Evolutionary conservation across 2,329 filamentous ascomycete species (phyloP).

Genomic region (Trichoderma polysporum): DNA sequence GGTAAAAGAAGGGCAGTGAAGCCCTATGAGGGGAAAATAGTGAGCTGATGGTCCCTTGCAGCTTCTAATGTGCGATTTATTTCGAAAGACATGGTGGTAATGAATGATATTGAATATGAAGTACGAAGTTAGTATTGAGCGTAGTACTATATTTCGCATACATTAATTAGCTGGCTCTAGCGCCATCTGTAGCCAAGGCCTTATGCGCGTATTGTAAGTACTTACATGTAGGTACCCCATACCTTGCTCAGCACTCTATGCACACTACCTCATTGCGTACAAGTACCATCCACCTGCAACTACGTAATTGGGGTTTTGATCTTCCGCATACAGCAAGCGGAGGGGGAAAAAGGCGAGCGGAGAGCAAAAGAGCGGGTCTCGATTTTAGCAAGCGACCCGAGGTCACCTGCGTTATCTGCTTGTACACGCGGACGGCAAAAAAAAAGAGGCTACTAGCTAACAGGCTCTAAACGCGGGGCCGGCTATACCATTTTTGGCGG

Average conservation of each 20-base stretch:
- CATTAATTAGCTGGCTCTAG: too few relatives aligned
- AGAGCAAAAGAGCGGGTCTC: background rate
- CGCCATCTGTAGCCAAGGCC: background rate
- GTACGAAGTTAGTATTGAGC: too few relatives aligned
- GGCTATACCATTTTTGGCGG: slow-evolving; percentile 5
- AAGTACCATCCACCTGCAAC: background rate
- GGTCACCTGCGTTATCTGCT: slow-evolving; percentile 13
- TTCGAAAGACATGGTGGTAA: too few relatives aligned
- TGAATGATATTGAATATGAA: background rate
- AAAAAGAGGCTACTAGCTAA: background rate
- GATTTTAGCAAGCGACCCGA: background rate
- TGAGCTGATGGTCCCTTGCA: background rate
- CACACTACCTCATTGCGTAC: background rate
- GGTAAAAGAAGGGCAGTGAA: background rate
- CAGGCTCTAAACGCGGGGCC: slow-evolving; percentile 16
- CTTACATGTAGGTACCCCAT: background rate
- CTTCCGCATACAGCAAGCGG: background rate
- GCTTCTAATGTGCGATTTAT: background rate
- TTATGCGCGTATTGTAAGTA: background rate
- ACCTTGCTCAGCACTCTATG: background rate
- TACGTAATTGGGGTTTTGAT: background rate
- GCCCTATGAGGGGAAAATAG: background rate
- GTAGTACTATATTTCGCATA: too few relatives aligned
- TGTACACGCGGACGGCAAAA: slow-evolving; percentile 6
- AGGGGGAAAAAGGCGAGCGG: background rate